Conservation (phyloP, 768 basidiomycete species). For the Termitomyces sp. region DNA sequence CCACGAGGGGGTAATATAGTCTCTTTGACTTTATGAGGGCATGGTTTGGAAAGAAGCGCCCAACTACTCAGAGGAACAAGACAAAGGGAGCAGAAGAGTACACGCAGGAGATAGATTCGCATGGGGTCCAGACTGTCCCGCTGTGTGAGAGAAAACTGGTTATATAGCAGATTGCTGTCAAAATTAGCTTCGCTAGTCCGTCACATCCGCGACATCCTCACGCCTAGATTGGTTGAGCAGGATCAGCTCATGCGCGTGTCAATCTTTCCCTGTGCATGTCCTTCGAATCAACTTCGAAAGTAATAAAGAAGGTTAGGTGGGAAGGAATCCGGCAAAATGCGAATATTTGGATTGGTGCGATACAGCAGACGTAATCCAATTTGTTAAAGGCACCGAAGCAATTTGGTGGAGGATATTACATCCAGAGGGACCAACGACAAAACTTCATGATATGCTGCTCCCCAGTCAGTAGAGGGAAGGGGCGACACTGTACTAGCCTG, state of each 20-base stretch:
- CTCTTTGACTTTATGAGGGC: constrained; percentile 17
- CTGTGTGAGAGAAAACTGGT: background rate
- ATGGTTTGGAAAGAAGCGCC: constrained; percentile 6
- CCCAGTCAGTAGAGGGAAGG: background rate
- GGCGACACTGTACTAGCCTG: background rate
- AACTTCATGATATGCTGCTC: background rate
- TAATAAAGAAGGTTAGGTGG: background rate
- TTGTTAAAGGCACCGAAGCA: background rate
- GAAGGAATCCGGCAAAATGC: background rate
- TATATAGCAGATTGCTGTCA: constrained; percentile 3
- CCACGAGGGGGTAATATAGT: constrained; percentile 31
- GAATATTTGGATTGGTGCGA: background rate
- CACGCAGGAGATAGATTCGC: constrained; percentile 7
- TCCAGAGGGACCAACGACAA: background rate
- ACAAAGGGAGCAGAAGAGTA: constrained; percentile 6
- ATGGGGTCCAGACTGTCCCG: background rate
- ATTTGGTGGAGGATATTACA: background rate
- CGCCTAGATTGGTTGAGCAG: background rate
- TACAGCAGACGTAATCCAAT: background rate
- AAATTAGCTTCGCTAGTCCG: background rate
- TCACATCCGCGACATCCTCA: background rate
- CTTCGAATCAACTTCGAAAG: background rate
- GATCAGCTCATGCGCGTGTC: background rate
- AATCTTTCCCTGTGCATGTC: background rate
- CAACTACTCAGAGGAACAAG: constrained; percentile 4